Conservation (phyloP, 176 grass and related monocot genomes). For the Eremochloa ophiuroides region DNA sequence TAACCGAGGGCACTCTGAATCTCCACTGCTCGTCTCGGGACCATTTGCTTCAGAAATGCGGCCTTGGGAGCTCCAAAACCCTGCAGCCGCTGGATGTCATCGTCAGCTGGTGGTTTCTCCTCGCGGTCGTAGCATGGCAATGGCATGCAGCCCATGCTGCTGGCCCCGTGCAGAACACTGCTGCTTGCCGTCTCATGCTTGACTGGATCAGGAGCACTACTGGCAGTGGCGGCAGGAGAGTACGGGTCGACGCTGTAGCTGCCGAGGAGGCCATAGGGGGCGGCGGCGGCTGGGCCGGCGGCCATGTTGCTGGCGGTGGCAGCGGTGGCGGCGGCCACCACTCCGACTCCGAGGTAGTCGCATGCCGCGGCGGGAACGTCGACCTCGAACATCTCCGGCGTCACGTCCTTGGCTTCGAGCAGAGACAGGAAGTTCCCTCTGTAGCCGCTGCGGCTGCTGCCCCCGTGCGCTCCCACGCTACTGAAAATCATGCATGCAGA, state of each 20-base stretch:
- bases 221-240: background rate
- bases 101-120: background rate
- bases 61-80: conserved; percentile 36
- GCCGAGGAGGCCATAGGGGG: background rate
- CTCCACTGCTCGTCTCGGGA: background rate
- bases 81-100: conserved; percentile 18
- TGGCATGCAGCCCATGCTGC: conserved; percentile 2
- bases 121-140: conserved; percentile 15
- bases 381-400: conserved; percentile 42
- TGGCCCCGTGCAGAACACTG: background rate
- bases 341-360: conserved; percentile 62
- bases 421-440: conserved; percentile 47
- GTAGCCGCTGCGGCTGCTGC: background rate
- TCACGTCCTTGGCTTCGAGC: conserved; percentile 35
- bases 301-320: background rate
- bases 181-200: conserved; percentile 10
- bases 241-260: background rate
- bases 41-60: background rate
- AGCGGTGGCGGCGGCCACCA: conserved; percentile 16
- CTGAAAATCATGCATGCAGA: conserved; percentile 15
- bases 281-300: background rate
- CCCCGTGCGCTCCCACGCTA: background rate
- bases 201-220: conserved; percentile 6
- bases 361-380: conserved; percentile 31
- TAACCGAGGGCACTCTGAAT: background rate